Conservation (phyloP, 164 flowering plant species). For the Malania oleifera region DNA sequence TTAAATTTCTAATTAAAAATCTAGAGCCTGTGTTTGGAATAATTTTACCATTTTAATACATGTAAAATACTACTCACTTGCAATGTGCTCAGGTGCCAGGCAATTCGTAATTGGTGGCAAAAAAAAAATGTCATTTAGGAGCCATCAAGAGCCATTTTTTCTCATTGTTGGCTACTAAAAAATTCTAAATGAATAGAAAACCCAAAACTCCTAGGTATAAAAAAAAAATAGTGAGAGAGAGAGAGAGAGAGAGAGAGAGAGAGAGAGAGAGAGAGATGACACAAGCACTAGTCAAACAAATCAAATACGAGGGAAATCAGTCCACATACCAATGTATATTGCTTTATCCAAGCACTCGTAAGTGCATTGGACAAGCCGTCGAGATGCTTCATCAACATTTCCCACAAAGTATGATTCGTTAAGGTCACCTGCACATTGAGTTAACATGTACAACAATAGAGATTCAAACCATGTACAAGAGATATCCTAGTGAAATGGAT, state of each 20-base stretch:
- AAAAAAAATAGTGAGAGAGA: background rate
- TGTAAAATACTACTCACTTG: no score
- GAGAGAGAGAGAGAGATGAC: background rate
- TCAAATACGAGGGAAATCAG: background rate
- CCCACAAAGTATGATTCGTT: slow-evolving; percentile 97
- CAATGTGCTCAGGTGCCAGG: no score
- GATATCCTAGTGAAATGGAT: background rate
- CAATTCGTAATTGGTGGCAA: no score
- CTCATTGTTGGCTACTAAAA: no score
- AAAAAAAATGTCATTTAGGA: no score
- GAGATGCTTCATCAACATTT: slow-evolving; percentile 86
- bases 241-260: no score
- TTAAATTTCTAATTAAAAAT: no score
- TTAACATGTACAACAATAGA: slow-evolving; percentile 1
- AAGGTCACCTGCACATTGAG: slow-evolving; percentile 64
- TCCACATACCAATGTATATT: slow-evolving; percentile 69
- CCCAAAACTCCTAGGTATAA: no score
- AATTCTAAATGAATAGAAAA: no score
- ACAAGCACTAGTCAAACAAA: background rate
- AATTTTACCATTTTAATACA: no score
- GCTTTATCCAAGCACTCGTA: slow-evolving; percentile 98
- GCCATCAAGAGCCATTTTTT: no score
- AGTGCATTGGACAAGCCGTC: slow-evolving; percentile 69
- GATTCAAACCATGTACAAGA: background rate
- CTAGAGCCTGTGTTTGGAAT: no score